Percentiles rank a stretch among this genome's conserved stretches.
These are phyloP conservation scores for Mimosa bimucronata DNA, from an alignment of 306 rosid genomes.

Conservation along the genomic window DNA sequence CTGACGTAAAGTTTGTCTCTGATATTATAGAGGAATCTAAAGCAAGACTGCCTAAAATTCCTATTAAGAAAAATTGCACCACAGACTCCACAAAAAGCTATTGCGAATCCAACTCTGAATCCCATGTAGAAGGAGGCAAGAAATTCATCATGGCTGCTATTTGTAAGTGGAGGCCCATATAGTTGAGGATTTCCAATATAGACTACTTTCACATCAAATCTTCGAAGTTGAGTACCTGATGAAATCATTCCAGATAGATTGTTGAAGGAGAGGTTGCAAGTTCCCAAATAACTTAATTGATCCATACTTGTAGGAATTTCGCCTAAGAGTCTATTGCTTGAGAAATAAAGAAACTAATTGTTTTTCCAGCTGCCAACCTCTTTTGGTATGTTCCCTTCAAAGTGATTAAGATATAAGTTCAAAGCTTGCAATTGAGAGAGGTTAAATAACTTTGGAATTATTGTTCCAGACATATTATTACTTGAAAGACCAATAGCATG, in stretches of 20 bases:
- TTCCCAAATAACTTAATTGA: neutral
- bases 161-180: slow-evolving; percentile 9
- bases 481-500: neutral
- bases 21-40: neutral
- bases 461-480: neutral
- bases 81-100: neutral
- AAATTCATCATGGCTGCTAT: neutral
- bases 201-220: neutral
- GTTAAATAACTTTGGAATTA: neutral
- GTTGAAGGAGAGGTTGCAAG: slow-evolving; percentile 33
- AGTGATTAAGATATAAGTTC: neutral
- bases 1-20: too few species aligned
- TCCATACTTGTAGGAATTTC: neutral
- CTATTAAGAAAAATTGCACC: too few species aligned
- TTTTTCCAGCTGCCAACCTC: neutral
- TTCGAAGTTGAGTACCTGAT: slow-evolving; percentile 6
- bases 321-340: neutral
- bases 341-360: neutral
- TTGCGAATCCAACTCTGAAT: neutral
- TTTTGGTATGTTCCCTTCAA: neutral
- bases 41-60: neutral
- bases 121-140: neutral
- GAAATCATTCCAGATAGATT: slow-evolving; percentile 24
- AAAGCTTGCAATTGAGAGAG: neutral
- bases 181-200: neutral